Percentiles rank a stretch among this genome's conserved stretches.
Evolutionary conservation across 306 rosid species (phyloP).

Genomic region (Canavalia ensiformis): DNA sequence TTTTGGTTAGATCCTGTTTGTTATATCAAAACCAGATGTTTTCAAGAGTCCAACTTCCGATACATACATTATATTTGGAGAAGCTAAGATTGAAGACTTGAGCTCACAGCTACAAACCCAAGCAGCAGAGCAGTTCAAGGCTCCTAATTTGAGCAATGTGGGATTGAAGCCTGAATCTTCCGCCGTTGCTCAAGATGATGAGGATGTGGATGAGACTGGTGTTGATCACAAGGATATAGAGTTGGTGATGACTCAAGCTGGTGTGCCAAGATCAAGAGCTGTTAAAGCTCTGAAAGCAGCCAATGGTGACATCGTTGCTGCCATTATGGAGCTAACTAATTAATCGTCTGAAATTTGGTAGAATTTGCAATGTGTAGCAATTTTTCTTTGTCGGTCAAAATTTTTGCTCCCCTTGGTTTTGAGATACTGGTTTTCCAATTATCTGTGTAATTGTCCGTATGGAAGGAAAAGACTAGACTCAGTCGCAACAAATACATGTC

Average conservation of each 20-base stretch:
- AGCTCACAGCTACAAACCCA: conserved; percentile 89
- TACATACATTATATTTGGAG: conserved; percentile 85
- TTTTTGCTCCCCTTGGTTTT: conserved; percentile 43
- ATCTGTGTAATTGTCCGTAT: conserved; percentile 32
- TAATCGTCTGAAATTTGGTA: conserved; percentile 49
- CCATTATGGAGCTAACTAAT: conserved; percentile 90
- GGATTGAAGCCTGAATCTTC: conserved; percentile 77
- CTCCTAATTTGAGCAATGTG: conserved; percentile 72
- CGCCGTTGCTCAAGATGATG: conserved; percentile 71
- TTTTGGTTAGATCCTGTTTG: conserved; percentile 73
- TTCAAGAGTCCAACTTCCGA: conserved; percentile 94
- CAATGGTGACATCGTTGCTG: conserved; percentile 86
- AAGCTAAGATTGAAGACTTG: conserved; percentile 92
- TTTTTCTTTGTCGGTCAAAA: conserved; percentile 35
- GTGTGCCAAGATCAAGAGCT: conserved; percentile 81
- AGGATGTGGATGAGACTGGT: conserved; percentile 79
- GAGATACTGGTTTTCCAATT: conserved; percentile 26
- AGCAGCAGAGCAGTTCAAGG: conserved; percentile 97
- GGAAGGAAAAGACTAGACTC: conserved; percentile 35
- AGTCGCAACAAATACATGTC: conserved; percentile 14
- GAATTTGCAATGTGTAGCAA: conserved; percentile 35
- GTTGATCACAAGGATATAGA: conserved; percentile 91
- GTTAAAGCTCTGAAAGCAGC: conserved; percentile 84
- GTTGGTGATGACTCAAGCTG: conserved; percentile 95
- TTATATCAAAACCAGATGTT: conserved; percentile 89